A percentile compares a stretch with the other conserved stretches of the same genome.
Evolutionary conservation across 2,329 filamentous ascomycete genomes (phyloP).

Genomic region (Cercospora nicotianae): DNA sequence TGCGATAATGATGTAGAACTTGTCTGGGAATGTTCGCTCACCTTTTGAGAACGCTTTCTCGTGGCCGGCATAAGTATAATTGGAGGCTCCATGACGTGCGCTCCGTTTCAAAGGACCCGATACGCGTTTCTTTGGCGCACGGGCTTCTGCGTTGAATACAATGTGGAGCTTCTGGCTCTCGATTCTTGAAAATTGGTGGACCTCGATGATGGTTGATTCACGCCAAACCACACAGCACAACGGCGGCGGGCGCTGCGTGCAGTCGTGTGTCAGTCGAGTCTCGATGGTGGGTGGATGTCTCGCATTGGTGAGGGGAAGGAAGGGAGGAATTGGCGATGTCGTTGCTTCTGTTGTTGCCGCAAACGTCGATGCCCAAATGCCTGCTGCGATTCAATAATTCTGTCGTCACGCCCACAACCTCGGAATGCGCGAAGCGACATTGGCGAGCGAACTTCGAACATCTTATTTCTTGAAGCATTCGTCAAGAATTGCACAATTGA

Average conservation of each 20-base stretch:
- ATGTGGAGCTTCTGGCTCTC: background rate
- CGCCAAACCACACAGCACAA: background rate
- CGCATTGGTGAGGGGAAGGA: background rate
- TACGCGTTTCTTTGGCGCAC: conserved; percentile 12
- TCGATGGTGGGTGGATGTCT: background rate
- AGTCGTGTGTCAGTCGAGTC: background rate
- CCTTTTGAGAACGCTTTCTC: background rate
- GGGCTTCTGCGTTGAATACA: conserved; percentile 1
- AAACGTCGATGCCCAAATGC: conserved; percentile 2
- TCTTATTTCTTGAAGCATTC: background rate
- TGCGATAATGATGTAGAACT: conserved; percentile 2
- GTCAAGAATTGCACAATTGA: background rate
- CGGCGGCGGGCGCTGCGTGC: background rate
- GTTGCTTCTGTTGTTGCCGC: conserved; percentile 1
- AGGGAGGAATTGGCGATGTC: background rate
- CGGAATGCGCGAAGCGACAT: background rate
- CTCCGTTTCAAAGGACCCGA: conserved; percentile 7
- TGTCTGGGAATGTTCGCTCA: background rate
- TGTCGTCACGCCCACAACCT: background rate
- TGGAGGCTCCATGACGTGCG: conserved; percentile 8
- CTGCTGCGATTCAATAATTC: background rate
- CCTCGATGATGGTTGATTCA: conserved; percentile 1
- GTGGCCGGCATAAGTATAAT: conserved; percentile 3
- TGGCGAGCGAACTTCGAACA: background rate
- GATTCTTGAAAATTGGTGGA: background rate